These are phyloP conservation scores for Talaromyces sp. DNA, from an alignment of 2,329 filamentous ascomycete species.

Conservation along the genomic window DNA sequence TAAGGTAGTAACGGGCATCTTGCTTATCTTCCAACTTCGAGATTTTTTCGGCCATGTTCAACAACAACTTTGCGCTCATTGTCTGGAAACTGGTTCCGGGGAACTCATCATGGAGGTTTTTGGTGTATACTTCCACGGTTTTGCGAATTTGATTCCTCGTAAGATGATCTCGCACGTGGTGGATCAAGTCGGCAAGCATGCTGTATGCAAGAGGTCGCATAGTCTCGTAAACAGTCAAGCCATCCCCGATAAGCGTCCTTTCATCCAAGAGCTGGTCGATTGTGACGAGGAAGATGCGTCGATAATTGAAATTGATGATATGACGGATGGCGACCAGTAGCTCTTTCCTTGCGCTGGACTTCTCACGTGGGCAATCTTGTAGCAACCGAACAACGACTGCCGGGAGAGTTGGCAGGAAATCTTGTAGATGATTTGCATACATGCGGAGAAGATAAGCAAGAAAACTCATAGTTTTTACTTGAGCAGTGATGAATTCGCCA, in stretches of 20 bases:
- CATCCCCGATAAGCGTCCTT: conserved; percentile 89
- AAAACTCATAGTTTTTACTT: conserved; percentile 99
- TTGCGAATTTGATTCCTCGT: conserved; percentile 86
- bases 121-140: conserved; percentile 95
- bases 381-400: conserved; percentile 85
- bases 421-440: conserved; percentile 78
- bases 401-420: conserved; percentile 81
- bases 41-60: conserved; percentile 99
- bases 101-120: conserved; percentile 90
- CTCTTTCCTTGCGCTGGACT: conserved; percentile 90
- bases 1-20: conserved; percentile 89
- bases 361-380: conserved; percentile 91
- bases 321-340: conserved; percentile 93
- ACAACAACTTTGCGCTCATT: conserved; percentile 93
- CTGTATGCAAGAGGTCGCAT: conserved; percentile 95
- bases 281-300: conserved; percentile 88
- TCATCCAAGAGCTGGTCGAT: conserved; percentile 95
- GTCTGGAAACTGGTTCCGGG: conserved; percentile 98
- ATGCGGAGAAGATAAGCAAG: conserved; percentile 86
- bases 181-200: conserved; percentile 96
- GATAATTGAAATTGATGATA: conserved; percentile 98
- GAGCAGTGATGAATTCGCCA: conserved; percentile 94
- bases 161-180: conserved; percentile 89
- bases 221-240: conserved; percentile 92
- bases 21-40: conserved; percentile 89